Conservation (phyloP, 2,329 filamentous ascomycete species). For the Diaporthe humulicola region DNA sequence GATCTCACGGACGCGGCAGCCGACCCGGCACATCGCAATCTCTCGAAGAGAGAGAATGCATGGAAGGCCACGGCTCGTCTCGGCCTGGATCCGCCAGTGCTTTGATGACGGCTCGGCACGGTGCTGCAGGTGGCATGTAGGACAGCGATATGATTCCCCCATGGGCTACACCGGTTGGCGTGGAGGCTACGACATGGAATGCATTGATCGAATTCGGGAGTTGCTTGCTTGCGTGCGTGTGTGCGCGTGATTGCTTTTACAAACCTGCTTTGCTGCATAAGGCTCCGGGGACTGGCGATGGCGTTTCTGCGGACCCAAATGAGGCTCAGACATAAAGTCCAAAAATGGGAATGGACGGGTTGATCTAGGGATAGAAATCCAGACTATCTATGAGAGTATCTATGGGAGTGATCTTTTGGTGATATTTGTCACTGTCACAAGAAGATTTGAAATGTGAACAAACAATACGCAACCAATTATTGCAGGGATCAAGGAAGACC, state of each 20-base stretch:
- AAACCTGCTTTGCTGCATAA: constrained; percentile 11
- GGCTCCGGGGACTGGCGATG: constrained; percentile 5
- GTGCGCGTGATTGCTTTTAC: background rate
- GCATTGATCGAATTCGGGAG: constrained; percentile 14
- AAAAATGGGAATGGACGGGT: constrained; percentile 15
- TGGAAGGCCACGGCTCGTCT: background rate
- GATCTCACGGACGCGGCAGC: constrained; percentile 5
- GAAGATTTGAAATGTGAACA: background rate
- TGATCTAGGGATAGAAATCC: constrained; percentile 13
- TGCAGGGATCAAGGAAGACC: background rate
- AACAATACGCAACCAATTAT: background rate
- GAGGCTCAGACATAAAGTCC: constrained; percentile 26
- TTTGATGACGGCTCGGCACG: constrained; percentile 13
- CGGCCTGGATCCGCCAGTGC: constrained; percentile 9
- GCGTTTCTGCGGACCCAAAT: constrained; percentile 21
- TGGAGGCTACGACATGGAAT: constrained; percentile 20
- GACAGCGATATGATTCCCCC: background rate
- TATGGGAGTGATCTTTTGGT: background rate
- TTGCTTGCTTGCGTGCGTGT: background rate
- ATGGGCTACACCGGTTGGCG: constrained; percentile 1
- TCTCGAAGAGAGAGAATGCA: background rate
- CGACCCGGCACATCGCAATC: background rate
- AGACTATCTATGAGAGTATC: constrained; percentile 18
- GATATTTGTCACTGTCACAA: background rate
- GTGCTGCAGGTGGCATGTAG: background rate